These are phyloP conservation scores for Anthoceros angustus DNA, from an alignment of 225 moss, liverwort and hornwort genomes.

Conservation along the genomic window DNA sequence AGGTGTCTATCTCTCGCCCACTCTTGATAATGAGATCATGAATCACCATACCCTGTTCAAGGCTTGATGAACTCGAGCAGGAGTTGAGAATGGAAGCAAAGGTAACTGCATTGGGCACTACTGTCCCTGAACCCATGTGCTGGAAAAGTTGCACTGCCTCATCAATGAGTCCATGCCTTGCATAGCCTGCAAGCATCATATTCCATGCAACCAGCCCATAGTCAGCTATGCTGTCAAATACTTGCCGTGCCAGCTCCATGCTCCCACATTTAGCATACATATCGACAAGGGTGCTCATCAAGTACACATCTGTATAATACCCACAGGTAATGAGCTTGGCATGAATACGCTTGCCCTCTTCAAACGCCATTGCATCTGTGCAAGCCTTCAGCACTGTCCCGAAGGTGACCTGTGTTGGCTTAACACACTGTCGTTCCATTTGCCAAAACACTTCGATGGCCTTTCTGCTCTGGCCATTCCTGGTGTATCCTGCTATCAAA, in stretches of 20 bases:
- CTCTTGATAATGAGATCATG: background rate
- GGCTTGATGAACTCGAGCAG: background rate
- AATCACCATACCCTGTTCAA: background rate
- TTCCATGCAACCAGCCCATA: background rate
- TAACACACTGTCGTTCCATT: background rate
- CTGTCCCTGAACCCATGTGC: background rate
- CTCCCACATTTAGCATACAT: background rate
- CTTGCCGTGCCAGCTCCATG: background rate
- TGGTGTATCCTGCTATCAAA: background rate
- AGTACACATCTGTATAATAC: background rate
- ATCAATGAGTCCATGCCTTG: background rate
- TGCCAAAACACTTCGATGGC: background rate
- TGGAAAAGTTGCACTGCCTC: background rate
- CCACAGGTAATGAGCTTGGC: background rate
- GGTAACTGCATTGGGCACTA: background rate
- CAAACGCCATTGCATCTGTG: background rate
- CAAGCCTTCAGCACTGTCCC: background rate
- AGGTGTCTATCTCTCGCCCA: background rate
- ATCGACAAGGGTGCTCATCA: background rate
- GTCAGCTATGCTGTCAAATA: background rate
- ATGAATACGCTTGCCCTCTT: conserved; percentile 3
- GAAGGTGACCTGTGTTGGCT: conserved; percentile 4
- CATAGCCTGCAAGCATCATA: background rate
- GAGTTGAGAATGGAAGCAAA: background rate
- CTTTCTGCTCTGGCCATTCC: background rate